These are phyloP conservation scores for Piper betle DNA, from an alignment of 164 flowering plant genomes.

Conservation along the genomic window DNA sequence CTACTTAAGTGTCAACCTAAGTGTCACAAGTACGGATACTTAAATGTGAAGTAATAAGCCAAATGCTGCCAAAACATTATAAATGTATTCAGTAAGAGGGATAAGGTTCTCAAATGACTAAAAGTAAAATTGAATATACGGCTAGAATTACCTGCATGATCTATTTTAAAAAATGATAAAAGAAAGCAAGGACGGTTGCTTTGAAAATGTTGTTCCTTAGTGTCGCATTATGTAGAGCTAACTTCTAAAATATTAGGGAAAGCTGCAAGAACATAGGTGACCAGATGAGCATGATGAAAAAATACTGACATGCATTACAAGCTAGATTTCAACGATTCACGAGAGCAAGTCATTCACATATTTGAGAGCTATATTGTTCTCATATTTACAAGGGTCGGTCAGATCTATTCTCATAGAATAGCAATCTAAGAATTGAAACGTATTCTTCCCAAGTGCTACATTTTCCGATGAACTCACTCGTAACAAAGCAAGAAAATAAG, in stretches of 20 bases:
- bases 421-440: too few species aligned
- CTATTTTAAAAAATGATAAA: background rate
- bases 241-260: background rate
- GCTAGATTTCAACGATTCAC: background rate
- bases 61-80: too few species aligned
- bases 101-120: too few species aligned
- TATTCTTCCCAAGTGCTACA: background rate
- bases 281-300: background rate
- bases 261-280: background rate
- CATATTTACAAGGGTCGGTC: too few species aligned
- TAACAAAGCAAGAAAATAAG: too few species aligned
- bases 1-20: too few species aligned
- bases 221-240: background rate
- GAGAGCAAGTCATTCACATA: background rate
- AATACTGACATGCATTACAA: background rate
- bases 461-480: background rate
- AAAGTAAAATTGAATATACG: background rate
- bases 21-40: too few species aligned
- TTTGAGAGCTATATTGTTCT: too few species aligned
- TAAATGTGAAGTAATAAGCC: too few species aligned
- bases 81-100: too few species aligned
- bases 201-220: background rate
- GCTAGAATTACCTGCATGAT: background rate
- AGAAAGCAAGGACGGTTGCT: background rate
- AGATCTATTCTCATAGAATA: too few species aligned